A percentile compares a stretch with the other conserved stretches of the same genome.
These are phyloP conservation scores for Nakazawaea molendinolei DNA, from an alignment of 805 yeast species.

Conservation along the genomic window DNA sequence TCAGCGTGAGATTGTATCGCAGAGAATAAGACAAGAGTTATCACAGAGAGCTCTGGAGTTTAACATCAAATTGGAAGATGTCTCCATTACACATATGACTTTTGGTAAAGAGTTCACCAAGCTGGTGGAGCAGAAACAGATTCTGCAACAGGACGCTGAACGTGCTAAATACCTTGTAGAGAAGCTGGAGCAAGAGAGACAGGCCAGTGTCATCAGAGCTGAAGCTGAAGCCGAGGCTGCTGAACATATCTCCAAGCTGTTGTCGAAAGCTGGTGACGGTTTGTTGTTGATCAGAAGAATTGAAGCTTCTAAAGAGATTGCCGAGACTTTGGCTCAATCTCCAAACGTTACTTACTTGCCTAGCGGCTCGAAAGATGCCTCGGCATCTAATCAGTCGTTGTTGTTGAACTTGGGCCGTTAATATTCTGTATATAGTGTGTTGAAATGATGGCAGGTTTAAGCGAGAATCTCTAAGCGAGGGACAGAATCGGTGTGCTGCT, in stretches of 20 bases:
- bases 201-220: conserved; percentile 91
- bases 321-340: conserved; percentile 74
- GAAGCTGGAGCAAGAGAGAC: conserved; percentile 95
- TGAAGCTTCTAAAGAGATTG: conserved; percentile 96
- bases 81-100: conserved; percentile 95
- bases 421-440: not conserved
- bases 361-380: conserved; percentile 27
- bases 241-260: conserved; percentile 86
- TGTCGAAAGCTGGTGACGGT: conserved; percentile 94
- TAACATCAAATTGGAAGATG: conserved; percentile 89
- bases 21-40: conserved; percentile 82
- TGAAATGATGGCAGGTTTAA: not conserved
- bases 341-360: conserved; percentile 90
- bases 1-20: conserved; percentile 91
- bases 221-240: conserved; percentile 99
- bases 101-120: conserved; percentile 95
- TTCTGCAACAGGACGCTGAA: conserved; percentile 99
- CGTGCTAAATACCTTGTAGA: conserved; percentile 91
- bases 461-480: no score
- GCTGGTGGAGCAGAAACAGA: conserved; percentile 98
- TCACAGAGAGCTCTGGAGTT: conserved; percentile 80
- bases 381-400: conserved; percentile 39
- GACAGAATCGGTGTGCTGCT: no score
- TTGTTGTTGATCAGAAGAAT: conserved; percentile 86
- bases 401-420: conserved; percentile 67